Evolutionary conservation across 768 basidiomycete species (phyloP).

Genomic region (Royoungia palumana): DNA sequence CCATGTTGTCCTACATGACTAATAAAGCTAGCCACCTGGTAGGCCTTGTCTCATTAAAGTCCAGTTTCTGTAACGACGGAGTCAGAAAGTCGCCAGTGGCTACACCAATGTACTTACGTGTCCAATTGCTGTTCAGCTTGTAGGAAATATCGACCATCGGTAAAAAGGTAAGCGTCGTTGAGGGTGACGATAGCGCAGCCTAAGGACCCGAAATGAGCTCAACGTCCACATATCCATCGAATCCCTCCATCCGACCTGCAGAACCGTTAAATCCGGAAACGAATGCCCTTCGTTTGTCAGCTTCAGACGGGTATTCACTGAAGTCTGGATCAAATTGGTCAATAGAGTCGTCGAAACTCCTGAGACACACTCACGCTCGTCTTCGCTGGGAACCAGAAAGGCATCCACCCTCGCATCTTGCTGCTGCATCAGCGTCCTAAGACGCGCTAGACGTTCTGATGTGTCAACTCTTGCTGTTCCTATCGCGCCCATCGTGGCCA

Average conservation of each 20-base stretch:
- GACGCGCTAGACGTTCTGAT: slow-evolving; percentile 52
- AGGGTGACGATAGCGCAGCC: slow-evolving; percentile 76
- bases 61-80: slow-evolving; percentile 64
- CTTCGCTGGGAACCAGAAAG: slow-evolving; percentile 85
- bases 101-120: slow-evolving; percentile 41
- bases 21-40: slow-evolving; percentile 47
- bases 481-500: slow-evolving; percentile 35
- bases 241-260: slow-evolving; percentile 54
- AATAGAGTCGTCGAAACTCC: not conserved
- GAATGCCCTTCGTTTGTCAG: slow-evolving; percentile 80
- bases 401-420: slow-evolving; percentile 57
- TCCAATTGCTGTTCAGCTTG: slow-evolving; percentile 92
- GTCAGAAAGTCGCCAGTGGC: slow-evolving; percentile 7
- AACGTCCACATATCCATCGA: not conserved
- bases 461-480: slow-evolving; percentile 54
- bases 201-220: slow-evolving; percentile 25
- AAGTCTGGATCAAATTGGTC: slow-evolving; percentile 50
- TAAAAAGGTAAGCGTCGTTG: slow-evolving; percentile 78
- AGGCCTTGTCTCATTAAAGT: slow-evolving; percentile 89
- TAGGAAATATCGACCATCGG: slow-evolving; percentile 93
- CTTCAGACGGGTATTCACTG: slow-evolving; percentile 85
- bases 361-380: slow-evolving; percentile 65
- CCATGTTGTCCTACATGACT: not conserved
- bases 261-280: slow-evolving; percentile 95
- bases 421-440: slow-evolving; percentile 69